A percentile compares a stretch with the other conserved stretches of the same genome.
These are phyloP conservation scores for Boletus coccyginus DNA, from an alignment of 768 basidiomycete genomes.

Conservation along the genomic window DNA sequence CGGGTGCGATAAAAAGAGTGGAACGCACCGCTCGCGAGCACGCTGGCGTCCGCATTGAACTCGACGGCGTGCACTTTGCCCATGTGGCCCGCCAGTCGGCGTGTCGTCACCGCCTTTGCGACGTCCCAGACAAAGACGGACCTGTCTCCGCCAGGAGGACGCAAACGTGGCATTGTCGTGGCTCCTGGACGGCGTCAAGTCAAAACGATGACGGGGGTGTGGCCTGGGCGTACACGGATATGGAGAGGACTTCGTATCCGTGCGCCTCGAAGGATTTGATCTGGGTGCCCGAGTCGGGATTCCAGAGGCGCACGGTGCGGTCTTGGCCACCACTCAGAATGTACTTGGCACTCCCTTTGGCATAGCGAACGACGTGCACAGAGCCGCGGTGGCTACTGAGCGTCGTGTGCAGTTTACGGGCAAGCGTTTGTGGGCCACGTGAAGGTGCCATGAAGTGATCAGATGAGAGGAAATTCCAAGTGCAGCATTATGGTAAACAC, in stretches of 20 bases:
- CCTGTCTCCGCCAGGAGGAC: conserved; percentile 90
- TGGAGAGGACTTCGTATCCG: conserved; percentile 91
- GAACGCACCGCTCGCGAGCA: conserved; percentile 77
- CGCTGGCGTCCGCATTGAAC: conserved; percentile 84
- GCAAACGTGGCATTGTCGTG: conserved; percentile 95
- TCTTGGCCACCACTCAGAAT: conserved; percentile 93
- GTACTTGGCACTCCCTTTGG: conserved; percentile 85
- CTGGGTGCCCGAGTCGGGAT: conserved; percentile 79
- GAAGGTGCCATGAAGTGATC: conserved; percentile 45
- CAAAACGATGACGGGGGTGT: no score
- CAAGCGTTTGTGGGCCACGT: conserved; percentile 49
- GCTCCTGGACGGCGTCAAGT: conserved; percentile 45
- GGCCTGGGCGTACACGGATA: conserved; percentile 55
- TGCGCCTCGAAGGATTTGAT: conserved; percentile 91
- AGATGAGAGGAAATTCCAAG: neutral
- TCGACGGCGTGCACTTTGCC: conserved; percentile 88
- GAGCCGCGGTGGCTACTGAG: conserved; percentile 74
- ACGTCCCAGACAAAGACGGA: conserved; percentile 97
- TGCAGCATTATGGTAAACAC: neutral
- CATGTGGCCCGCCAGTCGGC: conserved; percentile 85
- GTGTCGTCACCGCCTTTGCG: conserved; percentile 75
- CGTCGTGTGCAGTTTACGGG: conserved; percentile 61
- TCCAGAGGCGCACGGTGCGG: conserved; percentile 87
- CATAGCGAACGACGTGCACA: conserved; percentile 89
- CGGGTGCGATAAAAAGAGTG: no score